Base-by-base conservation (phyloP, 495 filamentous ascomycete species). In the Ascodesmis nigricans region DNA sequence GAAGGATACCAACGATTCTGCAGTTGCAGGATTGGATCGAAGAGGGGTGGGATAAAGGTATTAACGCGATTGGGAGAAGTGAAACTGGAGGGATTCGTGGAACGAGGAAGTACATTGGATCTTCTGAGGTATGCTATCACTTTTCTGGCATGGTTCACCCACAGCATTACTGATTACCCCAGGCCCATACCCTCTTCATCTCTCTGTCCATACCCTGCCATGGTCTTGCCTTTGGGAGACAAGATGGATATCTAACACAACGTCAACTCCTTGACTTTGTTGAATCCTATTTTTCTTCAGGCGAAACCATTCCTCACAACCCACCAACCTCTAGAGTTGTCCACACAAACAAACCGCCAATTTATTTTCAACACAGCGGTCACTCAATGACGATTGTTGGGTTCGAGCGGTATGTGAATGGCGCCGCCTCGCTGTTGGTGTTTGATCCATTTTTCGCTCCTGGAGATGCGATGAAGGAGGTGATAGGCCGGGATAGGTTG, bases 81-180 rank as follows among this genome's bases (percentile, higher is more conserved):
- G 79, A 95, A 54, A 93, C 87, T 2, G 84, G 87, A 9, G 81
- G 81, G 2, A 75, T 97, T 42, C 65, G 58, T 33, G 77, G 78
- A 2, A 93, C 87, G 0, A 67, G 87, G 20, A 95, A 93, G 48
- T 97, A 83, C 44, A 93, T 97, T 53, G 87, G 87, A 32, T 93
- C 87, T 3, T 71, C 80, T 14, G 87, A 97, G 63, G 81, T 82
- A 50, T 43, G 55, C 47, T 23, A 3, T n/a, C 16, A 14, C 31
- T 47, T 49, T 33, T 25, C 7, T 10, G 15, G 15, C 7, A 4
- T 6, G n/a, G 1, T 21, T 14, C 18, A 13, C 33, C 27, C 10
- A 35, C 21, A 7, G 13, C 6, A n/a, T 44, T 53, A 50, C 36
- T 29, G 22, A 29, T 18, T 17, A 15, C 7, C 13, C 27, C 33